Evolutionary conservation across 2,329 filamentous ascomycete genomes (phyloP), one percentile per base, ranked within the genome.

Genomic region (Cadophora sp.): DNA sequence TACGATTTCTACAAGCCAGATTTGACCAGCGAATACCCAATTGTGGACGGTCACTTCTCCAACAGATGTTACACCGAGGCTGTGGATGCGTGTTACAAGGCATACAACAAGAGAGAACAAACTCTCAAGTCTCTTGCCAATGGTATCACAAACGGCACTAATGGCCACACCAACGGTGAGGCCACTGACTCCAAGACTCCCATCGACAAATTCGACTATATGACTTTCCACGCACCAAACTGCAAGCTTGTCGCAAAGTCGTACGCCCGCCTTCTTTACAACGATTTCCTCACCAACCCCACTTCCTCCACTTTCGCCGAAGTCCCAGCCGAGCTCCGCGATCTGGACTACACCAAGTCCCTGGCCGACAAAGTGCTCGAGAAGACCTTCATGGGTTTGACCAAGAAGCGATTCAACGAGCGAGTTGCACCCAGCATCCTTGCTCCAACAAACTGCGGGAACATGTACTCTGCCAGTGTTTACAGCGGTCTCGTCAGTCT

Each of bases 1-100:
- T 96, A 95, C 81, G 92, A 95, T 81, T 95, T 95, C 81, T 95
- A 93, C 89, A 95, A 95, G 89, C 92, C 92, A 77, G 92, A 95
- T 81, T 84, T 95, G 73, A 92, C 92, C 77, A 93, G 90, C 86
- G 92, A 95, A 83, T 95, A 95, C 83, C 92, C 92, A 72, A 90
- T 92, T 77, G 92, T 95, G 68, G 92, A 95, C 76, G 92, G 92
- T 69, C 92, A 94, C 80, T 94, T 89, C 86, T 95, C 92, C 60
- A 80, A 94, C 79, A 91, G 84, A 81, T 95, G 92, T 86, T 95
- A 95, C 83, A 92, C 86, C 72, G 87, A 92, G 83, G 92, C 92
- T 62, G 89, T 95, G 29, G 92, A 95, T 78, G 87, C 88, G 66
- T 91, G 92, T 81, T 96, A 96, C 85, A 89, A 90, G 78, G 91